These are phyloP conservation scores for Maudiozyma turicensis DNA, from an alignment of 805 yeast species.

Conservation along the genomic window DNA sequence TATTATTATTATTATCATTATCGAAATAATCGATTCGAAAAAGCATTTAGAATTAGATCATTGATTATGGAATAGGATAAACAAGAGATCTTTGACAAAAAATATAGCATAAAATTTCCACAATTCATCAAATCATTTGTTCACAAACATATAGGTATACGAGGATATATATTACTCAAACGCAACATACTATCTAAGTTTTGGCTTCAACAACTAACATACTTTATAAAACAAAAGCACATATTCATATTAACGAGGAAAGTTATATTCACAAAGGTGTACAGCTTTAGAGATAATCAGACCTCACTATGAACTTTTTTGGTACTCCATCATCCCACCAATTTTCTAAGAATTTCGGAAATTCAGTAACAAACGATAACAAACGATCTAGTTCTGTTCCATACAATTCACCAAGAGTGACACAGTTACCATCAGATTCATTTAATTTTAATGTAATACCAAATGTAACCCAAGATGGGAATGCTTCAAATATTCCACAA, in stretches of 20 bases:
- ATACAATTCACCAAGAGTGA: background rate
- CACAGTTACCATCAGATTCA: background rate
- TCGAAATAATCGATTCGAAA: background rate
- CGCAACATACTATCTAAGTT: no score
- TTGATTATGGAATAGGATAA: background rate
- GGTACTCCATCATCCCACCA: background rate
- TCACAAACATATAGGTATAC: no score
- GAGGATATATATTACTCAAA: no score
- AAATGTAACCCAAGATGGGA: background rate
- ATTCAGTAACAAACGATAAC: background rate
- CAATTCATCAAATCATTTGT: no score
- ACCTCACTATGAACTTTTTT: constrained; percentile 1
- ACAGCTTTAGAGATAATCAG: background rate
- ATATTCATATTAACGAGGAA: no score
- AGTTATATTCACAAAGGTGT: no score
- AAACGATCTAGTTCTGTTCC: constrained; percentile 1
- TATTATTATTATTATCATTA: no score
- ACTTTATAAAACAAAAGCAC: no score
- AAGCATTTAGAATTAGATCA: background rate
- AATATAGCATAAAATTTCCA: background rate
- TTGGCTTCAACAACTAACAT: no score
- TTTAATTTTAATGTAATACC: background rate
- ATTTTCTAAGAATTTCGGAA: background rate
- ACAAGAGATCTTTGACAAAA: background rate
- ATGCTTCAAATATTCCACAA: background rate